Evolutionary conservation across 2,329 filamentous ascomycete genomes (phyloP).

Genomic region (Fusarium coffeatum): DNA sequence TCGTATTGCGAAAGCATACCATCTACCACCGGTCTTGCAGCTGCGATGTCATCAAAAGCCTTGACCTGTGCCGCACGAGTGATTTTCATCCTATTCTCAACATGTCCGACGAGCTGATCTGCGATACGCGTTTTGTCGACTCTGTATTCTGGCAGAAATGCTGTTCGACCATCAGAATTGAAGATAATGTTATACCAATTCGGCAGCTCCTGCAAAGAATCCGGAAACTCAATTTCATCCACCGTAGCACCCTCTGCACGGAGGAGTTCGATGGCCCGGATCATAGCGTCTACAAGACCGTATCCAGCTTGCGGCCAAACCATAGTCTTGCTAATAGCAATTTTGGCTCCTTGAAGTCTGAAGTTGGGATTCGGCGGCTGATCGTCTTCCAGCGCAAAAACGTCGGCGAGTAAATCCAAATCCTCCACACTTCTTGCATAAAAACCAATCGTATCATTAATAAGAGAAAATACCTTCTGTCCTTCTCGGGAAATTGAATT

Average conservation of each 20-base stretch:
- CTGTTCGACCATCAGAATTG: slow-evolving; percentile 60
- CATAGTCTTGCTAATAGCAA: slow-evolving; percentile 64
- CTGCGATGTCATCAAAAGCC: slow-evolving; percentile 63
- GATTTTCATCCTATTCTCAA: slow-evolving; percentile 58
- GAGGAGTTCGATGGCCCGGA: slow-evolving; percentile 52
- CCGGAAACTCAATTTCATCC: slow-evolving; percentile 62
- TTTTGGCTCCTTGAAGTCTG: slow-evolving; percentile 57
- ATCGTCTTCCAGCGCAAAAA: slow-evolving; percentile 66
- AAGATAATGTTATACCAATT: slow-evolving; percentile 59
- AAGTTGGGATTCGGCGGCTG: slow-evolving; percentile 38
- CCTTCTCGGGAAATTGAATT: slow-evolving; percentile 30
- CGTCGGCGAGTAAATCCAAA: slow-evolving; percentile 63
- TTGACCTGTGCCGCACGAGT: slow-evolving; percentile 60
- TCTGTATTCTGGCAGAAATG: slow-evolving; percentile 65
- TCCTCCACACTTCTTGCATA: slow-evolving; percentile 67
- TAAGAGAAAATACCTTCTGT: slow-evolving; percentile 3
- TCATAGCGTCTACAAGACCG: slow-evolving; percentile 54
- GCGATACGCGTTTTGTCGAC: slow-evolving; percentile 56
- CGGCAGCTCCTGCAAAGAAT: slow-evolving; percentile 51
- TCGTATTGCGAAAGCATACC: slow-evolving; percentile 60
- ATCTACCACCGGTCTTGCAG: slow-evolving; percentile 63
- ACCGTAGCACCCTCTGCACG: slow-evolving; percentile 59
- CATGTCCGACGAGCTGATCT: slow-evolving; percentile 56
- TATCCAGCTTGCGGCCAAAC: slow-evolving; percentile 59
- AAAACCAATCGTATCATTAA: slow-evolving; percentile 68